Conservation (phyloP, 768 basidiomycete genomes). For the Suillus luteus region DNA sequence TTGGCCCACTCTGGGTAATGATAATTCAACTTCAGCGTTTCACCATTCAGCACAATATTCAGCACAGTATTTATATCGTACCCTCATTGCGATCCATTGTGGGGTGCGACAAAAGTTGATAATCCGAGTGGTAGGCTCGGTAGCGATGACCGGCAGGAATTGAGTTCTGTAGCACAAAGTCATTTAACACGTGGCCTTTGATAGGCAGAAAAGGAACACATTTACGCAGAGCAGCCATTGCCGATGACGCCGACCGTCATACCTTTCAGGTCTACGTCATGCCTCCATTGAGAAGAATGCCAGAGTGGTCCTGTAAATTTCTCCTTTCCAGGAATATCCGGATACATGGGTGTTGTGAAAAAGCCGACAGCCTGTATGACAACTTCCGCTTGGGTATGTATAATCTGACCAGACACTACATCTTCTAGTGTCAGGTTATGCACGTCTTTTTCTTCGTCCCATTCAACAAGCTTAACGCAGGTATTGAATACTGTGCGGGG, state of each 20-base stretch:
- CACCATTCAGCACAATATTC: neutral
- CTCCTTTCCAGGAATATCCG: conserved; percentile 45
- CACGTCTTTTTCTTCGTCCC: conserved; percentile 45
- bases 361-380: conserved; percentile 54
- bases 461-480: conserved; percentile 42
- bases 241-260: conserved; percentile 64
- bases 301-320: conserved; percentile 51
- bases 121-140: conserved; percentile 50
- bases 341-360: conserved; percentile 48
- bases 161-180: conserved; percentile 51
- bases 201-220: conserved; percentile 20
- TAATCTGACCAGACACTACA: conserved; percentile 37
- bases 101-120: conserved; percentile 63
- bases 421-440: conserved; percentile 45
- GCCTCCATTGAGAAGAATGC: conserved; percentile 60
- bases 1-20: conserved; percentile 45
- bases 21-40: conserved; percentile 37
- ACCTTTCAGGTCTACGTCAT: conserved; percentile 50
- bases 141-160: conserved; percentile 54
- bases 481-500: conserved; percentile 45
- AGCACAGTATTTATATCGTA: conserved; percentile 28
- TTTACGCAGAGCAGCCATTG: conserved; percentile 62
- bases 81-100: conserved; percentile 55
- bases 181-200: conserved; percentile 12
- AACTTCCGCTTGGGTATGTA: conserved; percentile 42